A percentile compares a stretch with the other conserved stretches of the same genome.
These are phyloP conservation scores for Penicillium vulpinum DNA, from an alignment of 2,329 filamentous ascomycete species.

Conservation along the genomic window DNA sequence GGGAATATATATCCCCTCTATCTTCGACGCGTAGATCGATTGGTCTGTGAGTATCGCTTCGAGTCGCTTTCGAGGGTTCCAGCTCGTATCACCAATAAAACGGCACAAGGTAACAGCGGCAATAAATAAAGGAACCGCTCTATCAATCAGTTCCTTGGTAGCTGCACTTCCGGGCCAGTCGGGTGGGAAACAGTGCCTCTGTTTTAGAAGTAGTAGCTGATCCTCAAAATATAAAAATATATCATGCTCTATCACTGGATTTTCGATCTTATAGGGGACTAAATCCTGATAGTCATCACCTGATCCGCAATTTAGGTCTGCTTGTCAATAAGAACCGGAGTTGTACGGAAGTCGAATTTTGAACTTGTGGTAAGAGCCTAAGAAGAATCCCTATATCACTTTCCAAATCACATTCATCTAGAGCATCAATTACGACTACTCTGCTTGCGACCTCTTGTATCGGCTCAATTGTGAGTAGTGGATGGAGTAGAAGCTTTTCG, in stretches of 20 bases:
- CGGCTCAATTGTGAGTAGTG: conserved; percentile 15
- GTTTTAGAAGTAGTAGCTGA: neutral
- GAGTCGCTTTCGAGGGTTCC: conserved; percentile 16
- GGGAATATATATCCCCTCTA: conserved; percentile 29
- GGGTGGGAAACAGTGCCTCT: conserved; percentile 2
- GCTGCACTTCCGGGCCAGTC: conserved; percentile 12
- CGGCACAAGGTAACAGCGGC: conserved; percentile 19
- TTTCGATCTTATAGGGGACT: conserved; percentile 26
- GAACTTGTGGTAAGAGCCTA: conserved; percentile 19
- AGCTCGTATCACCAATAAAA: conserved; percentile 8
- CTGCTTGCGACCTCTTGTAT: neutral
- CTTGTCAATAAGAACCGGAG: conserved; percentile 31
- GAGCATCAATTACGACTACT: conserved; percentile 28
- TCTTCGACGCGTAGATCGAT: conserved; percentile 11
- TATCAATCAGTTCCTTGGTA: conserved; percentile 6
- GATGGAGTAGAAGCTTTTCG: conserved; percentile 28
- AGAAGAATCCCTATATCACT: conserved; percentile 24
- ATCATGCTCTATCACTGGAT: conserved; percentile 23
- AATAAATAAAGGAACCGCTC: conserved; percentile 20
- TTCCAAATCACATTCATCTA: conserved; percentile 31
- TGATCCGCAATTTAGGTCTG: conserved; percentile 30
- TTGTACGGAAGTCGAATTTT: conserved; percentile 12
- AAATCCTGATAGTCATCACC: conserved; percentile 23
- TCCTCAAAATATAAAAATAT: conserved; percentile 21
- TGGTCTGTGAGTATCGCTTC: conserved; percentile 15